Conservation (phyloP, 108 stramenopile species). For the Cyclotella atomus region DNA sequence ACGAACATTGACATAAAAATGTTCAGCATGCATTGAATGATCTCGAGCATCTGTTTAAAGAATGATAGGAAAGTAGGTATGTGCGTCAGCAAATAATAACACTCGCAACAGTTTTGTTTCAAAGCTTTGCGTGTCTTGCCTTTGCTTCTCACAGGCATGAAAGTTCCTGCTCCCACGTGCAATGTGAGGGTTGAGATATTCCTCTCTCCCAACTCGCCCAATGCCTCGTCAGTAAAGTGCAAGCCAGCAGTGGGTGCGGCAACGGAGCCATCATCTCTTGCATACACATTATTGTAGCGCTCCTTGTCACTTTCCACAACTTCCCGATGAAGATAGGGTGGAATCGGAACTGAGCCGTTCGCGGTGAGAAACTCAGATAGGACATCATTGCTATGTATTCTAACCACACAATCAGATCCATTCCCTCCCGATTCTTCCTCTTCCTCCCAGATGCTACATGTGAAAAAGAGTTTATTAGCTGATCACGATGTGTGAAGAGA, state of each 20-base stretch:
- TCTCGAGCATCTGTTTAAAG: constrained; percentile 39
- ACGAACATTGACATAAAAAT: constrained; percentile 37
- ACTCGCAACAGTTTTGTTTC: too few species aligned
- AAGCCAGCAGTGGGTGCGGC: constrained; percentile 69
- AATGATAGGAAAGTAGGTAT: background rate
- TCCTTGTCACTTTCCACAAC: constrained; percentile 37
- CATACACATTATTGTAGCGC: constrained; percentile 60
- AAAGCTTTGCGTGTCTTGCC: too few species aligned
- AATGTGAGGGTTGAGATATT: constrained; percentile 40
- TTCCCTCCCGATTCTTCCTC: constrained; percentile 52
- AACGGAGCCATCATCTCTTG: constrained; percentile 50
- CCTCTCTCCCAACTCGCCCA: constrained; percentile 37
- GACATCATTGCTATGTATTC: constrained; percentile 5
- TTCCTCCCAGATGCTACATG: constrained; percentile 42
- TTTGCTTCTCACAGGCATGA: too few species aligned
- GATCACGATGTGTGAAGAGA: too few species aligned
- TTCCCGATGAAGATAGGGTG: constrained; percentile 56
- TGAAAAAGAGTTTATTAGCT: background rate
- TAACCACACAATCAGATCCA: constrained; percentile 45
- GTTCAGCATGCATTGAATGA: constrained; percentile 63
- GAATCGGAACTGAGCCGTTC: constrained; percentile 54
- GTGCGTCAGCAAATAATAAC: too few species aligned
- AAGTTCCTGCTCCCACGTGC: constrained; percentile 68
- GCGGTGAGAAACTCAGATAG: constrained; percentile 37
- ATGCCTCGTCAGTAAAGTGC: constrained; percentile 51